Percentiles rank a stretch among this genome's conserved stretches.
These are phyloP conservation scores for Verticillium dahliae DNA, from an alignment of 2,329 filamentous ascomycete species.

Conservation along the genomic window DNA sequence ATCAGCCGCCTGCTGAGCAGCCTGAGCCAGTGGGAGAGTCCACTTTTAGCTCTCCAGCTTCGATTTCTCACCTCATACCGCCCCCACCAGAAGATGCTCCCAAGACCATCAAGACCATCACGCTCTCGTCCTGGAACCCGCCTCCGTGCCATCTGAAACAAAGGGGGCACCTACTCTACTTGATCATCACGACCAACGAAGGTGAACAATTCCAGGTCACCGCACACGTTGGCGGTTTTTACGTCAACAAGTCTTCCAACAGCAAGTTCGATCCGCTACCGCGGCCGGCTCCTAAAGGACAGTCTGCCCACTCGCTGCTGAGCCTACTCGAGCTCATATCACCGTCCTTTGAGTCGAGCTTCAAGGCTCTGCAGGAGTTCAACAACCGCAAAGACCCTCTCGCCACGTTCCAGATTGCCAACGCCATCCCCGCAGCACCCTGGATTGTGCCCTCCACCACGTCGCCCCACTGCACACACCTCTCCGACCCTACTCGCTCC, in stretches of 20 bases:
- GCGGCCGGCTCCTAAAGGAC: constrained; percentile 68
- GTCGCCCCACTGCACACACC: constrained; percentile 62
- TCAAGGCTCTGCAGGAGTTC: constrained; percentile 73
- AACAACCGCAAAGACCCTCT: constrained; percentile 83
- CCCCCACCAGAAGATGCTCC: constrained; percentile 60
- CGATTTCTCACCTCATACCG: constrained; percentile 67
- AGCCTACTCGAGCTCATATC: constrained; percentile 73
- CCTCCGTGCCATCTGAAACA: constrained; percentile 87
- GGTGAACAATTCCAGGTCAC: constrained; percentile 94
- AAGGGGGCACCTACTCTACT: constrained; percentile 86
- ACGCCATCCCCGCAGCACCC: constrained; percentile 84
- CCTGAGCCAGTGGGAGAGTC: constrained; percentile 16
- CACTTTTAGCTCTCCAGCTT: constrained; percentile 65
- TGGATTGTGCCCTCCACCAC: constrained; percentile 76
- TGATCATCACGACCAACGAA: constrained; percentile 84
- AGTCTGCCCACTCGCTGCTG: constrained; percentile 79
- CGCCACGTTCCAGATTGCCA: constrained; percentile 91
- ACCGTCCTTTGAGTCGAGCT: constrained; percentile 71
- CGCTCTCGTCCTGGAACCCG: constrained; percentile 92
- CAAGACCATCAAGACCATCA: constrained; percentile 85
- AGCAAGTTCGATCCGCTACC: constrained; percentile 91
- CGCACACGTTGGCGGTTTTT: constrained; percentile 90
- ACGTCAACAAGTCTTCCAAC: constrained; percentile 93
- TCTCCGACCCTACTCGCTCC: constrained; percentile 77
- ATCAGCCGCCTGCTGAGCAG: constrained; percentile 27